Percentiles rank a stretch among this genome's conserved stretches.
Evolutionary conservation across 371 early-diverging fungal genomes (phyloP).

Genomic region (Lichtheimia corymbifera): DNA sequence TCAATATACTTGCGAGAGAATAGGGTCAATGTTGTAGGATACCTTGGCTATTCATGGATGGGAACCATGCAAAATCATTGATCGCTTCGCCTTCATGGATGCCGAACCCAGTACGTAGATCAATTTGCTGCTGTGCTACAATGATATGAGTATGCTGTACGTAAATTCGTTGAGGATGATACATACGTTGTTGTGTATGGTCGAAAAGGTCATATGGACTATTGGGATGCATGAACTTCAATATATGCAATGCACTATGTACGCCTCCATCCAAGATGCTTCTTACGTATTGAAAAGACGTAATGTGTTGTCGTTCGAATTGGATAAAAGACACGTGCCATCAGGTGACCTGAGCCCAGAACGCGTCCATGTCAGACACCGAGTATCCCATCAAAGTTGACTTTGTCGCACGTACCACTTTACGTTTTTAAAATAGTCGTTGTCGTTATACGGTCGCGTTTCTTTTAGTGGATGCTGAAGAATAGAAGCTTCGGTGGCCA

Average conservation of each 20-base stretch:
- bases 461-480: slow-evolving; percentile 19
- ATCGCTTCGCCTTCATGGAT: slow-evolving; percentile 61
- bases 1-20: not conserved
- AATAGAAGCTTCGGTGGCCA: slow-evolving; percentile 20
- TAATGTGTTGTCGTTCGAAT: slow-evolving; percentile 61
- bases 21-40: not conserved
- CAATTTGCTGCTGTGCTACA: not conserved
- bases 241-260: not conserved
- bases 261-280: no score
- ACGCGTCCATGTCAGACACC: not conserved
- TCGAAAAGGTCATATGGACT: slow-evolving; percentile 18
- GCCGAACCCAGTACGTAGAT: slow-evolving; percentile 17
- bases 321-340: slow-evolving; percentile 62
- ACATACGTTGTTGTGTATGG: slow-evolving; percentile 1
- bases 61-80: slow-evolving; percentile 72
- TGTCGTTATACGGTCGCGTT: slow-evolving; percentile 14
- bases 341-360: slow-evolving; percentile 60
- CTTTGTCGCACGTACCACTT: slow-evolving; percentile 32
- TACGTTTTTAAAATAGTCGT: slow-evolving; percentile 36
- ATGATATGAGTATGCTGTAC: not conserved
- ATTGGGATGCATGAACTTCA: slow-evolving; percentile 4
- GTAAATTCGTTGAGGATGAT: not conserved
- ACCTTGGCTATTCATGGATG: slow-evolving; percentile 65
- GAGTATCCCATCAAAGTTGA: not conserved
- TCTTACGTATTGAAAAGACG: slow-evolving; percentile 59